Evolutionary conservation across 2,329 filamentous ascomycete genomes (phyloP).

Genomic region (Aspergillus sp.): DNA sequence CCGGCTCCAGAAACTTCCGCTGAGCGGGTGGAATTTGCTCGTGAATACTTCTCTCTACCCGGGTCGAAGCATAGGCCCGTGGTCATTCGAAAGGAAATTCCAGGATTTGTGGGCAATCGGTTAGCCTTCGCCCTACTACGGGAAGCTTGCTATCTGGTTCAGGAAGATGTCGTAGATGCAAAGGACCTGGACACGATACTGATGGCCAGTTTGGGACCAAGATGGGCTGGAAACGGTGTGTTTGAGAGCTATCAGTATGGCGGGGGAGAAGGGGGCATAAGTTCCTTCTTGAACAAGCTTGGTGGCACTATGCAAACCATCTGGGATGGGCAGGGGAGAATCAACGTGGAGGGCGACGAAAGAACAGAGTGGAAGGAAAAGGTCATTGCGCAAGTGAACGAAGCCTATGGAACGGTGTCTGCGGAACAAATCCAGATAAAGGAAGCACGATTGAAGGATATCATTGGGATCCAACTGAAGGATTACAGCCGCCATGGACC

Average conservation of each 20-base stretch:
- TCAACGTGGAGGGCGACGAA: conserved; percentile 39
- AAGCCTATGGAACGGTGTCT: conserved; percentile 47
- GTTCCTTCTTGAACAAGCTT: conserved; percentile 58
- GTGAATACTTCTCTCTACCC: conserved; percentile 42
- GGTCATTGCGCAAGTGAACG: conserved; percentile 49
- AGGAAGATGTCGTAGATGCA: conserved; percentile 54
- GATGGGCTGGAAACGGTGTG: conserved; percentile 58
- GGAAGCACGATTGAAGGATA: conserved; percentile 28
- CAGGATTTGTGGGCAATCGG: conserved; percentile 61
- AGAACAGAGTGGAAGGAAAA: conserved; percentile 49
- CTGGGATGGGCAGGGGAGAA: conserved; percentile 52
- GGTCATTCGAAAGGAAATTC: conserved; percentile 53
- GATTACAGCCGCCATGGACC: conserved; percentile 5
- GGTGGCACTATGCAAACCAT: conserved; percentile 57
- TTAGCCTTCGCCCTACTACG: conserved; percentile 59
- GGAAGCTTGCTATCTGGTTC: conserved; percentile 58
- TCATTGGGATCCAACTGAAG: conserved; percentile 27
- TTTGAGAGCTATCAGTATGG: conserved; percentile 63
- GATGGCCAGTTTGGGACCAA: conserved; percentile 53
- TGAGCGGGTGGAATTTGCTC: conserved; percentile 29
- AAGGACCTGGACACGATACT: conserved; percentile 57
- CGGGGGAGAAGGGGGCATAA: conserved; percentile 56
- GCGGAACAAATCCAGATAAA: conserved; percentile 26
- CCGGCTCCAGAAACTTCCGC: conserved; percentile 48
- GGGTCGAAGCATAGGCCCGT: conserved; percentile 44